These are phyloP conservation scores for Penicillium atrosanguineum DNA, from an alignment of 495 filamentous ascomycete species.

Conservation along the genomic window DNA sequence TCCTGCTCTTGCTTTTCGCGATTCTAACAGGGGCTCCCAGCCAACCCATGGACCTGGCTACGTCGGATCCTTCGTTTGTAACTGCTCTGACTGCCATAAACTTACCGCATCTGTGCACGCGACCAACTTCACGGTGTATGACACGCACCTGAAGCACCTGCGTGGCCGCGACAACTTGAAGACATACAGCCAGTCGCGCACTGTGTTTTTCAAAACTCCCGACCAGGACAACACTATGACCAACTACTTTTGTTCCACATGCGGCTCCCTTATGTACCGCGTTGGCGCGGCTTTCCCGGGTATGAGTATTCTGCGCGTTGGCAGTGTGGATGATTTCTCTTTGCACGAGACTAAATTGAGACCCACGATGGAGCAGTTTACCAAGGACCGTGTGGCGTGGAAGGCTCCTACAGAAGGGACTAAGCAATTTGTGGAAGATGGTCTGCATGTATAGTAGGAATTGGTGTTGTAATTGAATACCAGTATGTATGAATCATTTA, in stretches of 20 bases:
- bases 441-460: neutral
- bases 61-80: too few species aligned
- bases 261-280: conserved; percentile 54
- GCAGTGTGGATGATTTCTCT: conserved; percentile 52
- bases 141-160: too few species aligned
- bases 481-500: neutral
- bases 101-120: too few species aligned
- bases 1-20: too few species aligned
- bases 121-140: too few species aligned
- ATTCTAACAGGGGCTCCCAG: too few species aligned
- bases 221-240: conserved; percentile 47
- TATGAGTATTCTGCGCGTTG: conserved; percentile 43
- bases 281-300: conserved; percentile 30
- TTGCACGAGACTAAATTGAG: conserved; percentile 49
- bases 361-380: conserved; percentile 24
- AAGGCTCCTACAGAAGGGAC: conserved; percentile 2
- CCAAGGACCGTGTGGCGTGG: neutral
- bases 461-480: neutral
- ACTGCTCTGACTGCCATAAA: too few species aligned
- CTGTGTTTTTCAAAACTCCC: conserved; percentile 25
- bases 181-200: too few species aligned
- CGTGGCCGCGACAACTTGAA: too few species aligned
- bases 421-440: conserved; percentile 1
- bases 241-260: conserved; percentile 53
- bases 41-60: too few species aligned